phyloP scores from a whole-genome alignment of 176 grass and related monocot species.

The Ampelocalamus luodianensis region DNA sequence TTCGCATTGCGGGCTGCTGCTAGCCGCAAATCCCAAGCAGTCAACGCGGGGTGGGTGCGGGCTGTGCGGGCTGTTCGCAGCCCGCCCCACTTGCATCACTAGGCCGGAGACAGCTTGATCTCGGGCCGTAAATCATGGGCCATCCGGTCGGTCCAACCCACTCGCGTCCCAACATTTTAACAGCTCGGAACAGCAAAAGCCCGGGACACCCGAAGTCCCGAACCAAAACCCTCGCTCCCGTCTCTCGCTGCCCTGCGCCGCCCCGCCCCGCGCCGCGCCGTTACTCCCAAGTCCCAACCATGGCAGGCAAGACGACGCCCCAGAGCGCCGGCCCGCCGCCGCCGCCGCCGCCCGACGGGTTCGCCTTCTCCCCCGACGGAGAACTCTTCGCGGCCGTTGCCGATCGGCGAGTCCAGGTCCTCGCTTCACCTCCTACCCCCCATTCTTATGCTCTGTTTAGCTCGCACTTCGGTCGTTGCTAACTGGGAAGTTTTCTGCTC shows the following conservation, averaged over 20 bases:
- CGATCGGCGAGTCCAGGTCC: slow-evolving; percentile 28
- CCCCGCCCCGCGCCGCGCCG: slow-evolving; percentile 17
- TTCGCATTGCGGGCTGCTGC: too few species aligned
- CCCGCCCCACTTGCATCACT: too few species aligned
- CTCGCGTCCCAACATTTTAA: background rate
- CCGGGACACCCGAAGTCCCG: background rate
- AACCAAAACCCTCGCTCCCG: background rate
- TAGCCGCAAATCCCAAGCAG: too few species aligned
- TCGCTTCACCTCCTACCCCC: background rate
- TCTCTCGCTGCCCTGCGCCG: background rate
- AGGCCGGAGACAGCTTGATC: too few species aligned
- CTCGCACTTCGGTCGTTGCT: background rate
- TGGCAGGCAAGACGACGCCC: background rate
- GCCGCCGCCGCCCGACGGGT: background rate
- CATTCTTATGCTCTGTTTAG: slow-evolving; percentile 13
- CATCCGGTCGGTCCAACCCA: background rate
- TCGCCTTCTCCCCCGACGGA: slow-evolving; percentile 23
- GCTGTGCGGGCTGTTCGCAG: too few species aligned
- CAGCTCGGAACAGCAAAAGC: background rate
- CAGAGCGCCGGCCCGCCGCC: background rate
- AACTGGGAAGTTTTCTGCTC: background rate
- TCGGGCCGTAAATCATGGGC: background rate
- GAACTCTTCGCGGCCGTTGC: slow-evolving; percentile 23
- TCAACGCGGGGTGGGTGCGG: too few species aligned
- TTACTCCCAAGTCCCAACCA: background rate